Conservation (phyloP, 179 eudicot species). For the Patellifolia procumbens region DNA sequence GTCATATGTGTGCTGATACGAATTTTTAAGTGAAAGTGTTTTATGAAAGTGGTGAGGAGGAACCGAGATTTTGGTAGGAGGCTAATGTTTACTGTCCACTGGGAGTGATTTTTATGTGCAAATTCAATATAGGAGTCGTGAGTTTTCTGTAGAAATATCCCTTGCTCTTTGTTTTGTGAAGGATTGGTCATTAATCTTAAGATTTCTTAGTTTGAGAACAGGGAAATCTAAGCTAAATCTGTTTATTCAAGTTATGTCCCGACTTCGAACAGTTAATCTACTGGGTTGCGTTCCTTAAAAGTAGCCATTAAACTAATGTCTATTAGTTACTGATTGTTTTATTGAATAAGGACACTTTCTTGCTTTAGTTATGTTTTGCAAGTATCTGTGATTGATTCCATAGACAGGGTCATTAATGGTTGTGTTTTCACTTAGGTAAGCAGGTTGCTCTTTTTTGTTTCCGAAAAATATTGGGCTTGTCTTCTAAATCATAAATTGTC, state of each 20-base stretch:
- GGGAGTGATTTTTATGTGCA: background rate
- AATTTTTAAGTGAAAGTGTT: too few species aligned
- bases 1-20: background rate
- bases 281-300: background rate
- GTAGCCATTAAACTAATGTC: background rate
- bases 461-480: background rate
- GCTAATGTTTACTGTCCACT: background rate
- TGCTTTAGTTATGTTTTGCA: background rate
- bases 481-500: background rate
- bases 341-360: background rate
- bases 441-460: background rate
- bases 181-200: background rate
- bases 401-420: background rate
- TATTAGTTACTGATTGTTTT: background rate
- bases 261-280: background rate
- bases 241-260: background rate
- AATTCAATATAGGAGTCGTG: background rate
- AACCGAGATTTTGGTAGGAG: background rate
- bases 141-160: background rate
- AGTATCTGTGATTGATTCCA: background rate
- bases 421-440: background rate
- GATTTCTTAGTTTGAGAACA: too few species aligned
- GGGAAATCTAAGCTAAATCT: background rate
- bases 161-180: background rate
- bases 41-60: background rate